phyloP scores from a whole-genome alignment of 164 flowering plant species.

The Vitis rupestris region DNA sequence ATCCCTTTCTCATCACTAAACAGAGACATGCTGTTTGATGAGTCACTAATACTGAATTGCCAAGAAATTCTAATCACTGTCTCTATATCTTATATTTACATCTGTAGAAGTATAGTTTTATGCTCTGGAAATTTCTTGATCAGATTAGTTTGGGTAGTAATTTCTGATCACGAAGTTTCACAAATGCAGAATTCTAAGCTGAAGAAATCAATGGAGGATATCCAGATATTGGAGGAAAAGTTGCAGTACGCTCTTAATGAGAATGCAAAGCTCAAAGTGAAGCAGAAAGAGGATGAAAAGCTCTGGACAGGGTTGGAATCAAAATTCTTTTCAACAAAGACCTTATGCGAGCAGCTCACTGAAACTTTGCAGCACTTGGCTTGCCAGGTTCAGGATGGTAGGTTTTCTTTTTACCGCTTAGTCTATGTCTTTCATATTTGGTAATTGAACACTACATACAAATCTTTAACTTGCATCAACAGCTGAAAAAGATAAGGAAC shows the following conservation, averaged over 20 bases:
- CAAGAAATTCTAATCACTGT: neutral
- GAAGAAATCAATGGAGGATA: constrained; percentile 69
- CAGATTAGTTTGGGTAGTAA: too few species aligned
- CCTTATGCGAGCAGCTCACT: constrained; percentile 81
- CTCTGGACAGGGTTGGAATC: constrained; percentile 94
- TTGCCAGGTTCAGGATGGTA: constrained; percentile 83
- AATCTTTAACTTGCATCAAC: constrained; percentile 17
- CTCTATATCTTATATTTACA: neutral
- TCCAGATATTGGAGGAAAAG: constrained; percentile 73
- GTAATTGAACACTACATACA: neutral
- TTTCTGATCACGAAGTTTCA: neutral
- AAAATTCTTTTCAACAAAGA: constrained; percentile 80
- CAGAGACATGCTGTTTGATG: too few species aligned
- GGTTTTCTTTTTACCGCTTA: constrained; percentile 5
- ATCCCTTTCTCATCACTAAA: too few species aligned
- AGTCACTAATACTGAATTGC: too few species aligned
- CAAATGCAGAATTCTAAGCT: constrained; percentile 68
- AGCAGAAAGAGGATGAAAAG: constrained; percentile 85
- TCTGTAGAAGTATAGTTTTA: too few species aligned
- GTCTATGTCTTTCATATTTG: neutral
- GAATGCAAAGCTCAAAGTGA: constrained; percentile 86
- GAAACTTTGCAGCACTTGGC: constrained; percentile 83
- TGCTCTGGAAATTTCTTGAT: too few species aligned
- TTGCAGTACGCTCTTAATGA: constrained; percentile 76
- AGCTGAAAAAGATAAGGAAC: constrained; percentile 88